Evolutionary conservation across 805 yeast genomes (phyloP), one percentile per base, ranked within the genome.

Genomic region (Candida insectalens): DNA sequence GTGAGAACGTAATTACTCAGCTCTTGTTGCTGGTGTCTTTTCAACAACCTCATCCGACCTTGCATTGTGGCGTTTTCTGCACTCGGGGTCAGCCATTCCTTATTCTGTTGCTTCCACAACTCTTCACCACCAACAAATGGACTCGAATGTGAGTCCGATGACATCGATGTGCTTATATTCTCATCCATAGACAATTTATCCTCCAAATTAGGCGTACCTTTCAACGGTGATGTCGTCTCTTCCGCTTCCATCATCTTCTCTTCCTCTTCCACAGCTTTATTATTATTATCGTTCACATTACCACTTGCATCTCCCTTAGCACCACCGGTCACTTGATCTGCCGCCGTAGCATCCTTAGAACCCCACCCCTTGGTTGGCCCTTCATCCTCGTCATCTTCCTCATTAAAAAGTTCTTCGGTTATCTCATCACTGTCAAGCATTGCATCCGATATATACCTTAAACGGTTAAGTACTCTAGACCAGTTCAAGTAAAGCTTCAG

Each of bases 41-140:
- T 49, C 33, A 41, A 46, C 16, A 53, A 32, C 28, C 37, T 41
- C 25, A 50, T 34, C 29, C 39, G 41, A 1, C 57, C 57, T 28
- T 53, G 48, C 17, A 45, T 26, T 4, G 51, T 37, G 8, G 38
- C 17, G 22, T 50, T 44, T 19, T 51, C 55, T 3, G 55, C 49
- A 3, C 60, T 46, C n/a, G 65, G 61, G 19, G 55, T 49, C 14
- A 71, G 51, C 96, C 96, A 88, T 38, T 74, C 67, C 6, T 60
- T 52, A 36, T 95, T 67, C 37, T 85, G 72, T 30, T 63, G 56
- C 33, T 71, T 69, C 96, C 95, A 88, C 29, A 82, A 63, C 9
- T 57, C 58, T 27, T 69, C 68, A 6, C 55, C 57, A n/a, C 65
- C 58, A 27, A 47, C 50, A 47, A 73, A 71, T 8, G 69, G 66